These are phyloP conservation scores for Rhodomyrtus tomentosa DNA, from an alignment of 345 rosid species.

Conservation along the genomic window DNA sequence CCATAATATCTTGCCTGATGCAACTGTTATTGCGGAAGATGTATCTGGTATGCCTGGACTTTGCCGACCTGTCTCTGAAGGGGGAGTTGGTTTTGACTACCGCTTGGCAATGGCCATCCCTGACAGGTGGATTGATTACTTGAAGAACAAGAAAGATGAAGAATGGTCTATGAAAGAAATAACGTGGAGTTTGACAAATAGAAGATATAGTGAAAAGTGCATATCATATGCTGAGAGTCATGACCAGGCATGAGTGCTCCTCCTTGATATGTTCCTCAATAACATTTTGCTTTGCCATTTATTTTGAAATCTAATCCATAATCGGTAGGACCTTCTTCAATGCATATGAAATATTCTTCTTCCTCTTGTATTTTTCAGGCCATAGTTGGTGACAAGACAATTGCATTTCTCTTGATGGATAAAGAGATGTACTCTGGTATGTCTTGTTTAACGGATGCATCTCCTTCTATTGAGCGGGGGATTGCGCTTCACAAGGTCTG, in stretches of 20 bases:
- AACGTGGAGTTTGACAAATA: slow-evolving; percentile 46
- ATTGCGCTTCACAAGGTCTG: slow-evolving; percentile 69
- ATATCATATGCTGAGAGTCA: slow-evolving; percentile 78
- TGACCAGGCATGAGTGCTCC: slow-evolving; percentile 46
- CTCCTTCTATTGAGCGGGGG: slow-evolving; percentile 54
- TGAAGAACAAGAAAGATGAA: slow-evolving; percentile 62
- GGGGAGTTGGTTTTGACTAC: slow-evolving; percentile 62
- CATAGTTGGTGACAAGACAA: slow-evolving; percentile 73
- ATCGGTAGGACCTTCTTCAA: background rate
- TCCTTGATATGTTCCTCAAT: background rate
- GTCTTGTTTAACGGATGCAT: slow-evolving; percentile 49
- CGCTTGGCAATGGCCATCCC: slow-evolving; percentile 80
- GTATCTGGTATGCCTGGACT: slow-evolving; percentile 90
- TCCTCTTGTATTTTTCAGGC: slow-evolving; percentile 30
- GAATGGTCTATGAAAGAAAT: slow-evolving; percentile 74
- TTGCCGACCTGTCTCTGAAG: slow-evolving; percentile 47
- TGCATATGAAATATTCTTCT: background rate
- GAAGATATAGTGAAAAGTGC: slow-evolving; percentile 70
- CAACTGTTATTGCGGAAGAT: slow-evolving; percentile 71
- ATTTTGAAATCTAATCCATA: background rate
- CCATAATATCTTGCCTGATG: slow-evolving; percentile 51
- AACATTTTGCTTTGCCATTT: background rate
- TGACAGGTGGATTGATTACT: slow-evolving; percentile 70
- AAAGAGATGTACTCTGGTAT: slow-evolving; percentile 65
- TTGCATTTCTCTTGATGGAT: slow-evolving; percentile 64